These are phyloP conservation scores for Lepidium aucheri DNA, from an alignment of 345 rosid genomes.

Conservation along the genomic window DNA sequence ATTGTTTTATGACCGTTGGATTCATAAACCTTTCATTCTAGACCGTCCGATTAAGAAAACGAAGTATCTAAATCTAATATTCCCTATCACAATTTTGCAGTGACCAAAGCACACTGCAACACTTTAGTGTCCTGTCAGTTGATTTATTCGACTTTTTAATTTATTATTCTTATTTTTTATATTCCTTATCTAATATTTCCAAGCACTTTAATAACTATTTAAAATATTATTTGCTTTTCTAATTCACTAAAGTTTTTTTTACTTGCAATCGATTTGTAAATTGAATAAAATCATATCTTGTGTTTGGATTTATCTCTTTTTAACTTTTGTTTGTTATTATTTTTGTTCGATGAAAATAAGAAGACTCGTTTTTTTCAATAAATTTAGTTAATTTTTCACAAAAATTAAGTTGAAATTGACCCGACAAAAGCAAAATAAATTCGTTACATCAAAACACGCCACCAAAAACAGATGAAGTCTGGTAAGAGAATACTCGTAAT, in stretches of 20 bases:
- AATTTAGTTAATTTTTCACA: not conserved
- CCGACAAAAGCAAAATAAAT: constrained; percentile 16
- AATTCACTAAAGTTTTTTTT: too few relatives aligned
- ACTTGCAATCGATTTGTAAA: not conserved
- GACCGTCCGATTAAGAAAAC: constrained; percentile 10
- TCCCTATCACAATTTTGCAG: not conserved
- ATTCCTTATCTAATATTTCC: too few relatives aligned
- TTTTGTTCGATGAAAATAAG: not conserved
- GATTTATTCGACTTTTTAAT: not conserved
- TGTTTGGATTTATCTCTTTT: not conserved
- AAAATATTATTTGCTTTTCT: too few relatives aligned
- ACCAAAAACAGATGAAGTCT: constrained; percentile 28
- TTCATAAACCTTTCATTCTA: not conserved
- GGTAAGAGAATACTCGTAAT: constrained; percentile 24
- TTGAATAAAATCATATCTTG: not conserved
- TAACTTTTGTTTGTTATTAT: not conserved
- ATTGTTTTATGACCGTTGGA: constrained; percentile 13
- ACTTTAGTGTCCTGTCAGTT: not conserved
- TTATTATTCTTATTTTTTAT: too few relatives aligned
- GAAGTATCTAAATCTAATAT: not conserved
- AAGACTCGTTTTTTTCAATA: not conserved
- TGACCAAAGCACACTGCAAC: constrained; percentile 8
- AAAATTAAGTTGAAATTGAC: constrained; percentile 14
- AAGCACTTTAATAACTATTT: too few relatives aligned
- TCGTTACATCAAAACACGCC: constrained; percentile 17